Conservation (phyloP, 2,329 filamentous ascomycete genomes). For the Ceratocystis alfenasii region DNA sequence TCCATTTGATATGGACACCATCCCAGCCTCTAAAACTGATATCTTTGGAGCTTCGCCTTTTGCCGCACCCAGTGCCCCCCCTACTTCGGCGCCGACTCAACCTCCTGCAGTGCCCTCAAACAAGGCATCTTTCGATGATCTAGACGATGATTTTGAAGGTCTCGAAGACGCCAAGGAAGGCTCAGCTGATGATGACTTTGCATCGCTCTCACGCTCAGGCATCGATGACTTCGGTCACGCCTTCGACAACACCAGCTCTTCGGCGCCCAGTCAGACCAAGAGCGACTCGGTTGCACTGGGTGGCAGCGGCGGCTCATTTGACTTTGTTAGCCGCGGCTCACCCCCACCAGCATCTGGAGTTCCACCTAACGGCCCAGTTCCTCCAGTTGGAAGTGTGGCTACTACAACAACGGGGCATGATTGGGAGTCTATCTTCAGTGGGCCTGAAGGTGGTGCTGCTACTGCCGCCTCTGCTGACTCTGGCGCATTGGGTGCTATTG, state of each 20-base stretch:
- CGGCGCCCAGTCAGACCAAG: slow-evolving; percentile 43
- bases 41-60: slow-evolving; percentile 32
- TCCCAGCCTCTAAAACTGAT: slow-evolving; percentile 27
- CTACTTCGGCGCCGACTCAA: slow-evolving; percentile 25
- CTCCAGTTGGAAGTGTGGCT: no score
- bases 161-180: slow-evolving; percentile 76
- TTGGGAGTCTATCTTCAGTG: slow-evolving; percentile 90
- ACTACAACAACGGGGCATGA: slow-evolving; percentile 51
- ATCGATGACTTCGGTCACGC: slow-evolving; percentile 70
- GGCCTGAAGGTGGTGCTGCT: slow-evolving; percentile 34
- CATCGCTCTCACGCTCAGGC: slow-evolving; percentile 56
- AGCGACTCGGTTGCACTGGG: slow-evolving; percentile 42
- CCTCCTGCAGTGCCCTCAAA: slow-evolving; percentile 29
- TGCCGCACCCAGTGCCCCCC: slow-evolving; percentile 22
- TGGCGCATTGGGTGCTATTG: slow-evolving; percentile 12
- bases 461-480: slow-evolving; percentile 25
- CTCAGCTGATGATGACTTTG: slow-evolving; percentile 66
- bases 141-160: slow-evolving; percentile 71
- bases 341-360: slow-evolving; percentile 24
- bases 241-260: slow-evolving; percentile 63
- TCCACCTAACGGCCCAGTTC: background rate
- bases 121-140: slow-evolving; percentile 56
- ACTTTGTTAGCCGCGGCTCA: slow-evolving; percentile 37
- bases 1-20: slow-evolving; percentile 13
- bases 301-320: slow-evolving; percentile 45